Evolutionary conservation across 2,329 filamentous ascomycete species (phyloP).

Genomic region (Pseudocercospora cruenta): DNA sequence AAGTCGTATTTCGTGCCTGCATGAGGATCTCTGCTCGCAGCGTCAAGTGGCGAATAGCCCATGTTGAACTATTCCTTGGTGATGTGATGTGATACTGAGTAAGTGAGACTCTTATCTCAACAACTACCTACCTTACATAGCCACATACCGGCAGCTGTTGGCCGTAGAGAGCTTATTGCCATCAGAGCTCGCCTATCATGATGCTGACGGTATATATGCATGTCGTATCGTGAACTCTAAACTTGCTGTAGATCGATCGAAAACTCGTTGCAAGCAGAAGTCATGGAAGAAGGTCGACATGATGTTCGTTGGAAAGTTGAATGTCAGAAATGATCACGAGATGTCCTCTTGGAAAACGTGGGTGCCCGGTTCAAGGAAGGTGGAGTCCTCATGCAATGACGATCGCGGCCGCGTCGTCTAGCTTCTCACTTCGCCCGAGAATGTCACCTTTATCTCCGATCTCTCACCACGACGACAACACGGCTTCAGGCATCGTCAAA

Average conservation of each 20-base stretch:
- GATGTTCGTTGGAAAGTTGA: too few relatives aligned
- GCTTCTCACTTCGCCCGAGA: neutral
- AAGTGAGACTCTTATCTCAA: neutral
- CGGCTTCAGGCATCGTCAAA: neutral
- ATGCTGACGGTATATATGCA: neutral
- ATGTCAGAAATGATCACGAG: neutral
- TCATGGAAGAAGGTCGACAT: too few relatives aligned
- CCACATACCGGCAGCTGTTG: neutral
- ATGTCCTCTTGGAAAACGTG: neutral
- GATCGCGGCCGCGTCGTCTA: neutral
- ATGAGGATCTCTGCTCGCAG: slow-evolving; percentile 20
- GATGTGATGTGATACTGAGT: neutral
- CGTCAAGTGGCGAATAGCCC: slow-evolving; percentile 11
- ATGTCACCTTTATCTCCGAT: neutral
- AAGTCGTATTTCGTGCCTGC: slow-evolving; percentile 28
- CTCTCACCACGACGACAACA: neutral
- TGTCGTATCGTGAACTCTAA: neutral
- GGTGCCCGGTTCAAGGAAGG: neutral
- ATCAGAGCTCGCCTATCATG: slow-evolving; percentile 7
- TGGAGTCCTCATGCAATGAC: neutral
- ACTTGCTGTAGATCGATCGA: neutral
- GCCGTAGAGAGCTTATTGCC: slow-evolving; percentile 6
- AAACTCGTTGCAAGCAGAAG: neutral
- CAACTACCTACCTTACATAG: neutral
- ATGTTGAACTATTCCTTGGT: neutral